Conservation (phyloP, 768 basidiomycete genomes). For the Russula dissimulans region DNA sequence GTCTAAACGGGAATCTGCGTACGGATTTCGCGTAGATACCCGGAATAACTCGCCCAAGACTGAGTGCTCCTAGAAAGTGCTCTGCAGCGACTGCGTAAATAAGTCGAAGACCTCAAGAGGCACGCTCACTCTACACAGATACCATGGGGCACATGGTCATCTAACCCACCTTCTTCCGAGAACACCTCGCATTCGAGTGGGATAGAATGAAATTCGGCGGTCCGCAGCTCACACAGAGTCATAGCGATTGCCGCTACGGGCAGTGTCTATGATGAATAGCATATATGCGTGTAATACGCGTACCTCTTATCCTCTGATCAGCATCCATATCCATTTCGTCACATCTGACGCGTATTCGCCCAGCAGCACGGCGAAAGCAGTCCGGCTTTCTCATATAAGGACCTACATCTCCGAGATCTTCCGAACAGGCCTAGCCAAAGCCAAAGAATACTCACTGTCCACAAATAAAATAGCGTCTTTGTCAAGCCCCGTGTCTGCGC, state of each 20-base stretch:
- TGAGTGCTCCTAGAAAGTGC: slow-evolving; percentile 20
- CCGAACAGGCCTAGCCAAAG: background rate
- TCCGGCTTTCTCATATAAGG: slow-evolving; percentile 14
- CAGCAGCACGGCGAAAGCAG: slow-evolving; percentile 17
- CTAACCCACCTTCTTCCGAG: background rate
- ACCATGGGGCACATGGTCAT: background rate
- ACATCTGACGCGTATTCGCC: slow-evolving; percentile 13
- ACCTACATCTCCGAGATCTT: background rate
- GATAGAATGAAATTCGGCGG: slow-evolving; percentile 14
- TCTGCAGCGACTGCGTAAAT: background rate
- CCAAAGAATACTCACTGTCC: background rate
- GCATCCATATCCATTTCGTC: slow-evolving; percentile 17
- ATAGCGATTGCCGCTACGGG: slow-evolving; percentile 17
- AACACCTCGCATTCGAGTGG: slow-evolving; percentile 19
- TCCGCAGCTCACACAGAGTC: slow-evolving; percentile 20
- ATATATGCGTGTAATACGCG: background rate
- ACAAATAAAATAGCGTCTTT: background rate
- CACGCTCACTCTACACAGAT: slow-evolving; percentile 17
- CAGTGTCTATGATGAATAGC: background rate
- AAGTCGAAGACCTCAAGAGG: background rate
- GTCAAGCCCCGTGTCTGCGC: background rate
- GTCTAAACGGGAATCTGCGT: background rate
- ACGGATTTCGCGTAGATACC: slow-evolving; percentile 20
- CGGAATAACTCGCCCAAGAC: slow-evolving; percentile 21
- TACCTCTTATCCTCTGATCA: slow-evolving; percentile 17